phyloP scores from a whole-genome alignment of 352 stramenopile genomes.

The Pythium aphanidermatum region DNA sequence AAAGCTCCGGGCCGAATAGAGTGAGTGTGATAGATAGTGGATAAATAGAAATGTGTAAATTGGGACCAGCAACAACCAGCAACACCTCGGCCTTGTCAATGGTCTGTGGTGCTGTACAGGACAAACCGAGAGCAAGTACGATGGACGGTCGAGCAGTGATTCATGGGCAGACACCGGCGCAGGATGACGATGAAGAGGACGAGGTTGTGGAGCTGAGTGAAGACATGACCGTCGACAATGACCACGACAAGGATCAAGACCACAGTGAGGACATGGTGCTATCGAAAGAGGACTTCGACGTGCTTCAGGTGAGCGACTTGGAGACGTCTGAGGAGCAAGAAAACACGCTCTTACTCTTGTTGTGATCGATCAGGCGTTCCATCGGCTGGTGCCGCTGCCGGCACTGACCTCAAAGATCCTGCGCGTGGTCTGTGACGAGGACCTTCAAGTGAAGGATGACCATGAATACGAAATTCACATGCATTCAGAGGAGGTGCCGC shows the following conservation, averaged over 20 bases:
- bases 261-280: conserved; percentile 31
- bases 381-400: conserved; percentile 46
- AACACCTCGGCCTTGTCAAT: too few relatives aligned
- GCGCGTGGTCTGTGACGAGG: conserved; percentile 45
- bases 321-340: neutral
- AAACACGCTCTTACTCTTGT: too few relatives aligned
- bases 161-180: neutral
- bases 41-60: conserved; percentile 7
- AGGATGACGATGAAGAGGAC: neutral
- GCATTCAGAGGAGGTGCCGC: neutral
- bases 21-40: too few relatives aligned
- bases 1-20: too few relatives aligned
- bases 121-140: too few relatives aligned
- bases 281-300: conserved; percentile 44
- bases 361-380: conserved; percentile 24
- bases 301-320: conserved; percentile 28
- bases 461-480: neutral
- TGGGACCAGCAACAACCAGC: too few relatives aligned
- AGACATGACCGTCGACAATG: neutral
- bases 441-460: conserved; percentile 38
- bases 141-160: conserved; percentile 10
- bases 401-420: conserved; percentile 46
- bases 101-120: too few relatives aligned
- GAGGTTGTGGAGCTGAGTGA: conserved; percentile 4
- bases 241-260: conserved; percentile 7